phyloP scores from a whole-genome alignment of 306 rosid species.

The Potentilla sterilis region DNA sequence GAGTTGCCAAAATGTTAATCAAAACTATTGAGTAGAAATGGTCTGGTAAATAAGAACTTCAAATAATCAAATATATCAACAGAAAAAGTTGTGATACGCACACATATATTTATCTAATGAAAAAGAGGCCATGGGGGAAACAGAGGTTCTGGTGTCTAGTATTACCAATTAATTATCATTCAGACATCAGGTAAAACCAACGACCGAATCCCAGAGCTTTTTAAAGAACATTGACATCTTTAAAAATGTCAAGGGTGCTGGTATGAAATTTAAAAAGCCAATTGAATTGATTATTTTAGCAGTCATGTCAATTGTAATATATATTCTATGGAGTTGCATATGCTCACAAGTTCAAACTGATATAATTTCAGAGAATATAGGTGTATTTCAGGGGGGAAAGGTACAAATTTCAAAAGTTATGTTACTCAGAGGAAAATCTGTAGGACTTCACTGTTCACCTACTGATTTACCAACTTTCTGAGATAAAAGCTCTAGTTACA shows the following conservation, averaged over 20 bases:
- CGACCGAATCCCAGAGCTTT: not conserved
- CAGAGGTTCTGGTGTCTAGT: not conserved
- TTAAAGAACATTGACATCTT: not conserved
- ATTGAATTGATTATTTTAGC: not conserved
- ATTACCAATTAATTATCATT: not conserved
- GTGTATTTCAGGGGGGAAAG: not conserved
- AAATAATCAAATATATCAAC: not conserved
- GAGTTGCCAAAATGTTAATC: slow-evolving; percentile 8
- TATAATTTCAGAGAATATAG: not conserved
- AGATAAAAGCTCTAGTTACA: not conserved
- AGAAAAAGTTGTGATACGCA: no score
- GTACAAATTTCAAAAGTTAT: not conserved
- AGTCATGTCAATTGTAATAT: not conserved
- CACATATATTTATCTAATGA: not conserved
- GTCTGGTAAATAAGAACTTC: not conserved
- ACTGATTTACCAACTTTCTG: not conserved
- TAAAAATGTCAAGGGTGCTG: not conserved
- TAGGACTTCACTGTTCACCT: not conserved
- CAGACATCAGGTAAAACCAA: not conserved
- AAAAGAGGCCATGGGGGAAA: not conserved
- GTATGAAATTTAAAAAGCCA: not conserved
- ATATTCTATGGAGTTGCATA: not conserved
- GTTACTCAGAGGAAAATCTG: not conserved
- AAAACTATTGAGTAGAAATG: slow-evolving; percentile 16
- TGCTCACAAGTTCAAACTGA: not conserved